Base-by-base conservation (phyloP, 768 basidiomycete species). In the Auricularia sp. region DNA sequence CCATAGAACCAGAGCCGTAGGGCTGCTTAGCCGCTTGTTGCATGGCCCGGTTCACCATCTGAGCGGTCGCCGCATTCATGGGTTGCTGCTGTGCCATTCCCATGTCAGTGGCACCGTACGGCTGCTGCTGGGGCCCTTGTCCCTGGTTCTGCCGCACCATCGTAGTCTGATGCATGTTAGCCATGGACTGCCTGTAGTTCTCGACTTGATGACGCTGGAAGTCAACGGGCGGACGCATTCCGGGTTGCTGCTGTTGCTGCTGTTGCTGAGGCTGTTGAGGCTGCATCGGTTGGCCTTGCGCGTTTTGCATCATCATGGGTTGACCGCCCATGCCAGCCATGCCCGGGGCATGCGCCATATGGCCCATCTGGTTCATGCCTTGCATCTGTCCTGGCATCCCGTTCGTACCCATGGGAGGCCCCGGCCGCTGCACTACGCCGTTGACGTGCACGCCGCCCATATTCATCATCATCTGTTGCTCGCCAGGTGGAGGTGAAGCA, bases 401-500 rank as follows among this genome's bases (percentile, higher is more conserved):
- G 56, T 59, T 59, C 56, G 34, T 23, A 23, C 56, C 56, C 7
- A 59, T 6, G 7, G 56, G 56, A 34, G 56, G 56, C 34, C 7
- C 16, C 18, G 21, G 8, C 5, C 47, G 56, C 56, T 23, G 56
- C 29, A 59, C 33, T 4, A 59, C 23, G 56, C 56, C 56, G 56
- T 59, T 59, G 6, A 59, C 34, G 16, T 14, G 56, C 18, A 14
- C 23, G 10, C 10, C 23, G 56, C 23, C 23, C 23, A 34, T 29
- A 23, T 14, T 59, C 23, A 35, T 23, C 56, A 59, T 59, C 16
- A 7, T 18, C 14, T 68, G 61, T 54, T 70, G 62, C 51, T 71
- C 70, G 8, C 65, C 61, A 34, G 71, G 71, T n/a, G 69, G 67
- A 14, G 75, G 72, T 21, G 76, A 72, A 62, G 70, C 70, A 33